Evolutionary conservation across 2,329 filamentous ascomycete species (phyloP).

Genomic region (Trichocomaceae sp.): DNA sequence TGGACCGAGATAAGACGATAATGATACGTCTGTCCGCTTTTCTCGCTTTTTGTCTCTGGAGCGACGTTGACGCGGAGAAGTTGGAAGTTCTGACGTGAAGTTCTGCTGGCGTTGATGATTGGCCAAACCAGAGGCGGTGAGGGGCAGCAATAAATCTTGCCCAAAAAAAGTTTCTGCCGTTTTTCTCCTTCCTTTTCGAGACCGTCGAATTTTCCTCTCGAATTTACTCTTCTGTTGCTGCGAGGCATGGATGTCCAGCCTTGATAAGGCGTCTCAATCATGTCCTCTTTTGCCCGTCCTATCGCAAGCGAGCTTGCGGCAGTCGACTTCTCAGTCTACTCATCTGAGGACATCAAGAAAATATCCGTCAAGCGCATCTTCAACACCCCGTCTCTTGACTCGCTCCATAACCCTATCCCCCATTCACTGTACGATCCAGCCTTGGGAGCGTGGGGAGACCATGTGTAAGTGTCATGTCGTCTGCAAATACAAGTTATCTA

Average conservation of each 20-base stretch:
- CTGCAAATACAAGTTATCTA: constrained; percentile 5
- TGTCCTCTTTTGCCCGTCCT: constrained; percentile 58
- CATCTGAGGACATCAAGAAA: constrained; percentile 71
- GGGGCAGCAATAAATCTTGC: constrained; percentile 33
- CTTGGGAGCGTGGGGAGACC: constrained; percentile 81
- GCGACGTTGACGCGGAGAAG: constrained; percentile 5
- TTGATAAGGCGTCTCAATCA: constrained; percentile 31
- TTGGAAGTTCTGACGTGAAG: not conserved
- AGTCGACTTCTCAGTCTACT: constrained; percentile 84
- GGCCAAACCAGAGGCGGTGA: constrained; percentile 26
- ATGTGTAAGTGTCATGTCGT: constrained; percentile 53
- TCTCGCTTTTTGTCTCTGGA: not conserved
- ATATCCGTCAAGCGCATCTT: constrained; percentile 93
- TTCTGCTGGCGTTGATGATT: constrained; percentile 1
- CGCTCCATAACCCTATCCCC: constrained; percentile 77
- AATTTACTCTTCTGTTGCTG: constrained; percentile 17
- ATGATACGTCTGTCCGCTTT: not conserved
- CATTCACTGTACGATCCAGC: constrained; percentile 90
- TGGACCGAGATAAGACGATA: not conserved
- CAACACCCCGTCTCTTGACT: constrained; percentile 91
- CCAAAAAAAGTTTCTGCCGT: constrained; percentile 23
- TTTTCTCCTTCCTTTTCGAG: not conserved
- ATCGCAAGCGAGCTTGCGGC: constrained; percentile 75
- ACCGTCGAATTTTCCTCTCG: not conserved
- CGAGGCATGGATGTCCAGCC: constrained; percentile 28